Base-by-base conservation (phyloP, 2,329 filamentous ascomycete species). In the Cordyceps fumosorosea region DNA sequence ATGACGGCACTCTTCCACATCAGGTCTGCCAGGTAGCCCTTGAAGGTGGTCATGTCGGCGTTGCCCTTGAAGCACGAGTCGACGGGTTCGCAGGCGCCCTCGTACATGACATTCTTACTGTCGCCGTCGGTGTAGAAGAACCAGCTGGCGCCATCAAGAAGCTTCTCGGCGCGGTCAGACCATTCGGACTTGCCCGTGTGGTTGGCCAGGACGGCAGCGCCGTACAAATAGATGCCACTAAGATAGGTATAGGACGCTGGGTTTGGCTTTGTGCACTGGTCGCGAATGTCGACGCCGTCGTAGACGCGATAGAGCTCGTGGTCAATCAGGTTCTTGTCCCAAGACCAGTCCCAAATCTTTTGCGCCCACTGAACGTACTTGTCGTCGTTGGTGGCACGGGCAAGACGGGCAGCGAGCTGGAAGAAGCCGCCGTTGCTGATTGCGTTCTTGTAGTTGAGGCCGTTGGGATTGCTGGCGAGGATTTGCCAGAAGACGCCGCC, bases 401-500 rank as follows among this genome's bases (percentile, higher is more conserved):
- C 89, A 16, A 93, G 80, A 20, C 90, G 87, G 1, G 91, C 89
- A 4, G 88, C 87, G 14, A 96, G 80, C 69, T 93, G 88, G 74
- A 96, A 93, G 71, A 95, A 85, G n/a, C 86, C 87, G 48, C 89
- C 90, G 72, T 95, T 95, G 64, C 87, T 87, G 67, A 93, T 84
- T 6, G 64, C 51, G 74, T 91, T 91, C 73, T 90, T 92, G 80
- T 93, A 91, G 69, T 84, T 79, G 70, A 90, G 88, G 7, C 89
- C 89, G 63, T 83, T 83, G 44, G 74, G 73, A 69, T 93, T 91
- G 68, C 83, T 84, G 1, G 80, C 76, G 72, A 87, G 91, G 65
- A 93, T 89, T 76, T 93, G 89, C 88, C 89, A 91, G 64, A 84
- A 80, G 58, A 92, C 73, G 10, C 89, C 89, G 64, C 89, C 89